Percentiles rank a stretch among this genome's conserved stretches.
Conservation (phyloP, 2,329 filamentous ascomycete species). For the Didymella lethalis region DNA sequence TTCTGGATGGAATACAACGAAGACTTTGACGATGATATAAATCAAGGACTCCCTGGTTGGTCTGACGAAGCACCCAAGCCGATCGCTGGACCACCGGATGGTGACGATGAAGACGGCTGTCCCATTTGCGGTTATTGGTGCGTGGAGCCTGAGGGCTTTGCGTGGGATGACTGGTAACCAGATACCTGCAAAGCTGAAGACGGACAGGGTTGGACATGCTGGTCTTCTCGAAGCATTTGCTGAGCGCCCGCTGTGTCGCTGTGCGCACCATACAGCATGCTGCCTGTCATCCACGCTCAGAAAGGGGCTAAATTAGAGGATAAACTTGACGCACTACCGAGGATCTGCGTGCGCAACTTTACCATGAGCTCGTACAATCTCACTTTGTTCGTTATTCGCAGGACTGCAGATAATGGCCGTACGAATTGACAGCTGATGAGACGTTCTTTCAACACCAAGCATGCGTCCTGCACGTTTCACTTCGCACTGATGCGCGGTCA, state of each 20-base stretch:
- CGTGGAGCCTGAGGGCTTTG: not conserved
- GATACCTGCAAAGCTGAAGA: not conserved
- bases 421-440: not conserved
- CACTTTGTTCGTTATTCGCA: not conserved
- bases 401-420: not conserved
- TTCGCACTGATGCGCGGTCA: not conserved
- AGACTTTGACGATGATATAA: not conserved
- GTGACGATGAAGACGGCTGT: not conserved
- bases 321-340: not conserved
- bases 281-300: not conserved
- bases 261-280: not conserved
- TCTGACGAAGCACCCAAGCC: not conserved
- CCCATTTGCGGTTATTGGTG: not conserved
- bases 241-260: not conserved
- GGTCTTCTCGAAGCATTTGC: not conserved
- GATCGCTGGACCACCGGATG: not conserved
- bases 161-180: not conserved
- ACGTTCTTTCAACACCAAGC: not conserved
- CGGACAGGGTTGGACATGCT: not conserved
- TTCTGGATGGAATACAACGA: not conserved
- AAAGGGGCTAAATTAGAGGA: not conserved
- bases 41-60: not conserved
- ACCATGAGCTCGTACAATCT: not conserved
- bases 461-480: not conserved
- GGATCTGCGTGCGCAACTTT: not conserved